phyloP scores from a whole-genome alignment of 495 filamentous ascomycete species.

The Penicillium manginii region DNA sequence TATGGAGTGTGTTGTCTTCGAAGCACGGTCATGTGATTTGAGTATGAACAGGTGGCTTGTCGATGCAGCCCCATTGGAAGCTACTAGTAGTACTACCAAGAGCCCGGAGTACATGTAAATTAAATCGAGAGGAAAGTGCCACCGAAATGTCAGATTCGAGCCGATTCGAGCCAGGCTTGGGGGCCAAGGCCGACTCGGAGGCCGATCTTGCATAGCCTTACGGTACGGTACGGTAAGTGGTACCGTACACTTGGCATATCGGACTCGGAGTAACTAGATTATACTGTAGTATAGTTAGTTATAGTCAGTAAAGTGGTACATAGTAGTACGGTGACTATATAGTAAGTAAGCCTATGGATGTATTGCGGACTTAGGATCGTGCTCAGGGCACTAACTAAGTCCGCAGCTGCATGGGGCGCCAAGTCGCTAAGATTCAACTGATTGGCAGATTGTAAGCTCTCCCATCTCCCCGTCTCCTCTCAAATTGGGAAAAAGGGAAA shows the following conservation, averaged over 20 bases:
- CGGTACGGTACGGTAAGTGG: background rate
- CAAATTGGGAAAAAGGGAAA: background rate
- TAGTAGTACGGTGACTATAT: no score
- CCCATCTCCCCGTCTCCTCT: background rate
- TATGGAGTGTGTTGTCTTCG: no score
- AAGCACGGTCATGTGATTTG: no score
- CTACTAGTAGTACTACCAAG: no score
- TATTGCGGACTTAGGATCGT: no score
- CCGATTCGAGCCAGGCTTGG: background rate
- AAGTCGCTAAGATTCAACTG: background rate
- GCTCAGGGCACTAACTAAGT: no score
- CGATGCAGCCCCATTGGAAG: no score
- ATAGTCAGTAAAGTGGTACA: no score
- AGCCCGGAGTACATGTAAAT: background rate
- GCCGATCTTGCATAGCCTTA: conserved; percentile 3
- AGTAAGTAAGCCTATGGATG: no score
- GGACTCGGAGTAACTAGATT: background rate
- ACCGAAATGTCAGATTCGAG: background rate
- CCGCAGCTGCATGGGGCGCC: no score
- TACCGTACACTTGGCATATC: background rate
- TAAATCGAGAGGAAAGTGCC: background rate
- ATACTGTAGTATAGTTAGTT: background rate
- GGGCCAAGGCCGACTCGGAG: conserved; percentile 3
- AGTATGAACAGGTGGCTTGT: no score
- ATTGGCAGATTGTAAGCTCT: background rate